phyloP scores from a whole-genome alignment of 257 asterid genomes.

The Nemophila menziesii region DNA sequence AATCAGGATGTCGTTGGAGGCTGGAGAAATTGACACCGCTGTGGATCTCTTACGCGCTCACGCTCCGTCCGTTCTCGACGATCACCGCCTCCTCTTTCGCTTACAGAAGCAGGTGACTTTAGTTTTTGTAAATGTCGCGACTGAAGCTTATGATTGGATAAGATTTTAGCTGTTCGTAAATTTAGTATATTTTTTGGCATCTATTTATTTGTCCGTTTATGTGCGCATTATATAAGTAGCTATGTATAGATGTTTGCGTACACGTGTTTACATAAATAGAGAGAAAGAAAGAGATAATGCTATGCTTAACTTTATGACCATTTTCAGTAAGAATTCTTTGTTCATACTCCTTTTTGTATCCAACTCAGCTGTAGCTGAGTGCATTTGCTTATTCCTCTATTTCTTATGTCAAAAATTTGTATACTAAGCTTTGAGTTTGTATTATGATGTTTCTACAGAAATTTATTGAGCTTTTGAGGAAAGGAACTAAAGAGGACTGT shows the following conservation, averaged over 20 bases:
- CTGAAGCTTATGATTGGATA: not conserved
- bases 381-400: not conserved
- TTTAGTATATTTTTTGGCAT: not conserved
- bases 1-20: slow-evolving; percentile 62
- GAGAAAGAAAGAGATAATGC: not conserved
- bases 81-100: slow-evolving; percentile 90
- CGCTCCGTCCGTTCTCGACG: slow-evolving; percentile 64
- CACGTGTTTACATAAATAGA: not conserved
- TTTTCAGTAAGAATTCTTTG: too few relatives aligned
- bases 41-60: slow-evolving; percentile 48
- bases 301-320: not conserved
- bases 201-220: not conserved
- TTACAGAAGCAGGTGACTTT: slow-evolving; percentile 72
- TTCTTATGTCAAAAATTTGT: not conserved
- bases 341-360: not conserved
- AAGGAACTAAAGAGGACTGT: slow-evolving; percentile 69
- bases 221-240: not conserved
- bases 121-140: not conserved
- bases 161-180: too few relatives aligned
- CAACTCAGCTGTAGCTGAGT: not conserved
- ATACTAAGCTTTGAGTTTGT: not conserved
- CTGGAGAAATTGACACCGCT: slow-evolving; percentile 78
- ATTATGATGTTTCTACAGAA: slow-evolving; percentile 28
- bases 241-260: not conserved
- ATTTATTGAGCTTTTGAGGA: slow-evolving; percentile 83